Percentiles rank a stretch among this genome's conserved stretches.
phyloP scores from a whole-genome alignment of 306 rosid species.

The Vigna reflexopilosa region DNA sequence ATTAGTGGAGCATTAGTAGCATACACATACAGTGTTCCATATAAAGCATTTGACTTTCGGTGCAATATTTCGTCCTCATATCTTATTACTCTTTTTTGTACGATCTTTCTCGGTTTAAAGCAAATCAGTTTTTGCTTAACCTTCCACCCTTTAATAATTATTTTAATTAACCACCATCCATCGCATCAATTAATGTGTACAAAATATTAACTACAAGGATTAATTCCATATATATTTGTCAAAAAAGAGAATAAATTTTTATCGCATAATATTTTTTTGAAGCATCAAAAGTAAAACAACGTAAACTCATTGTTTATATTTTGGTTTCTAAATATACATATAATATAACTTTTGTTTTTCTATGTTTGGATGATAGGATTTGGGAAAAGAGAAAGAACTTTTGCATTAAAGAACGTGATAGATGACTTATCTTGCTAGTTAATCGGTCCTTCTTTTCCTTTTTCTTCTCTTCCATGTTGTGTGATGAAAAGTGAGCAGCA shows the following conservation, averaged over 20 bases:
- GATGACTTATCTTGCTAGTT: constrained; percentile 5
- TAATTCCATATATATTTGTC: too few relatives aligned
- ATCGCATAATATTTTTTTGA: too few relatives aligned
- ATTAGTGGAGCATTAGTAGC: background rate
- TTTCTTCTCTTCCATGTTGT: background rate
- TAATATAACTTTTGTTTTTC: background rate
- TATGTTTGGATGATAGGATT: background rate
- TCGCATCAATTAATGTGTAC: too few relatives aligned
- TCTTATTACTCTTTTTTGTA: constrained; percentile 9
- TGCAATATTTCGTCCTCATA: background rate
- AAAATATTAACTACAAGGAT: too few relatives aligned
- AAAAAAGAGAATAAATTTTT: too few relatives aligned
- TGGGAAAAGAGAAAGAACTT: background rate
- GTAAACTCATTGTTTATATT: too few relatives aligned
- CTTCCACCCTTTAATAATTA: background rate
- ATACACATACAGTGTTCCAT: too few relatives aligned
- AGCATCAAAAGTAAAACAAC: too few relatives aligned
- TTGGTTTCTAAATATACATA: too few relatives aligned
- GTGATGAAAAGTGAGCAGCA: constrained; percentile 16
- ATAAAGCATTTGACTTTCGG: constrained; percentile 36
- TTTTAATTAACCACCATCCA: too few relatives aligned
- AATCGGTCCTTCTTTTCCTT: background rate
- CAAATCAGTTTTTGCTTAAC: background rate
- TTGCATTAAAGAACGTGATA: constrained; percentile 2
- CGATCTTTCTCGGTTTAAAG: constrained; percentile 33